Percentiles rank a stretch among this genome's conserved stretches.
phyloP scores from a whole-genome alignment of 2,329 filamentous ascomycete species.

The Mariannaea sp. region DNA sequence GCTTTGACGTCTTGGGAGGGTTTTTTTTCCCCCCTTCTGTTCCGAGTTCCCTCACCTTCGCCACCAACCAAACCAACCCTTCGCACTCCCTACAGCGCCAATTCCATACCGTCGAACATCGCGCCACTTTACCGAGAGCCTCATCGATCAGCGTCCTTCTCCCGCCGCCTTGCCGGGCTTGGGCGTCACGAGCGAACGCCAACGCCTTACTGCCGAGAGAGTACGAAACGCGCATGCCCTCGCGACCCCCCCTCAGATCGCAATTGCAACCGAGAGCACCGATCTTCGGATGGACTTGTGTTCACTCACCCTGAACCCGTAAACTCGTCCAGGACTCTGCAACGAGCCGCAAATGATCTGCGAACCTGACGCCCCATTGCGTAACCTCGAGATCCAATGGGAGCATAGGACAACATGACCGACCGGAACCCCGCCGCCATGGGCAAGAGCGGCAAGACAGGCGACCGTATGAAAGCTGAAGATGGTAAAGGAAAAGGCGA shows the following conservation, averaged over 20 bases:
- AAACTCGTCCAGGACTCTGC: slow-evolving; percentile 34
- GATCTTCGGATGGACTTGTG: slow-evolving; percentile 34
- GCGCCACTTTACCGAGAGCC: slow-evolving; percentile 11
- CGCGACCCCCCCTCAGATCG: slow-evolving; percentile 10
- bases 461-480: slow-evolving; percentile 32
- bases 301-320: slow-evolving; percentile 32
- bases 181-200: slow-evolving; percentile 21
- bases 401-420: slow-evolving; percentile 42
- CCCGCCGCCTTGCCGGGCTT: slow-evolving; percentile 8
- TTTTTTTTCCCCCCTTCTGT: slow-evolving; percentile 16
- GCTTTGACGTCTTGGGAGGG: slow-evolving; percentile 21
- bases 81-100: slow-evolving; percentile 24
- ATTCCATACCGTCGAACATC: slow-evolving; percentile 16
- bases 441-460: slow-evolving; percentile 40
- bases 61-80: not conserved
- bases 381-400: slow-evolving; percentile 43
- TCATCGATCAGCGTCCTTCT: slow-evolving; percentile 9
- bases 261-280: slow-evolving; percentile 26
- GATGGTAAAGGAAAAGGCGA: slow-evolving; percentile 40
- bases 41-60: slow-evolving; percentile 16
- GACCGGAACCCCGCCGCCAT: slow-evolving; percentile 42
- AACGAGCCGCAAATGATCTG: slow-evolving; percentile 41
- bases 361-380: slow-evolving; percentile 38
- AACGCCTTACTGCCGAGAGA: not conserved
- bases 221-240: slow-evolving; percentile 21